Conservation (phyloP, 2,329 filamentous ascomycete species). For the Claviceps quebecensis region DNA sequence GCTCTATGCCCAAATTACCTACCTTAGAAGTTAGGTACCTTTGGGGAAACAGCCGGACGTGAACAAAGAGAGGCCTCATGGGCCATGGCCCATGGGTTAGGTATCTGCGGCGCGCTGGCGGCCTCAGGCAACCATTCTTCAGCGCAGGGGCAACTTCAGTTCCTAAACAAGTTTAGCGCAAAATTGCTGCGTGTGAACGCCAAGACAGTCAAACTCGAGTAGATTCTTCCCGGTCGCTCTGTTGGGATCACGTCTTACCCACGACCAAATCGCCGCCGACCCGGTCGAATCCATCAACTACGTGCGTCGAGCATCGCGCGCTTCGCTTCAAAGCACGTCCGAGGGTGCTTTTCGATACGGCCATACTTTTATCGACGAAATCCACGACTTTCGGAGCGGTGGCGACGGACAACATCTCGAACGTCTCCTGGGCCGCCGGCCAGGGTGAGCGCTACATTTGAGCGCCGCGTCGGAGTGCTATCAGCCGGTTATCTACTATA, state of each 20-base stretch:
- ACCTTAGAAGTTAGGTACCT: no score
- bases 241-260: slow-evolving; percentile 25
- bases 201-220: slow-evolving; percentile 21
- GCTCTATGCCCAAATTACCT: no score
- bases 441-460: slow-evolving; percentile 27
- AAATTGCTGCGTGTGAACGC: slow-evolving; percentile 10
- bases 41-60: not conserved
- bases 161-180: slow-evolving; percentile 21
- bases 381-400: slow-evolving; percentile 25
- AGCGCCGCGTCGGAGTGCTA: slow-evolving; percentile 28
- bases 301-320: slow-evolving; percentile 39
- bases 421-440: slow-evolving; percentile 33
- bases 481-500: slow-evolving; percentile 20
- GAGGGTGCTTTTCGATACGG: slow-evolving; percentile 18
- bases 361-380: slow-evolving; percentile 22
- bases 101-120: not conserved
- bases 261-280: slow-evolving; percentile 28
- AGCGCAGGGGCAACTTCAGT: slow-evolving; percentile 6
- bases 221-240: slow-evolving; percentile 29
- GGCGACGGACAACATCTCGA: slow-evolving; percentile 31
- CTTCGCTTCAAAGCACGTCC: slow-evolving; percentile 16
- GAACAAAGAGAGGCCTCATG: not conserved
- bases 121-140: slow-evolving; percentile 16
- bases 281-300: slow-evolving; percentile 29
- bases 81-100: no score